Percentiles rank a stretch among this genome's conserved stretches.
Evolutionary conservation across 768 basidiomycete genomes (phyloP).

Genomic region (Agaricus sinodeliciosus): DNA sequence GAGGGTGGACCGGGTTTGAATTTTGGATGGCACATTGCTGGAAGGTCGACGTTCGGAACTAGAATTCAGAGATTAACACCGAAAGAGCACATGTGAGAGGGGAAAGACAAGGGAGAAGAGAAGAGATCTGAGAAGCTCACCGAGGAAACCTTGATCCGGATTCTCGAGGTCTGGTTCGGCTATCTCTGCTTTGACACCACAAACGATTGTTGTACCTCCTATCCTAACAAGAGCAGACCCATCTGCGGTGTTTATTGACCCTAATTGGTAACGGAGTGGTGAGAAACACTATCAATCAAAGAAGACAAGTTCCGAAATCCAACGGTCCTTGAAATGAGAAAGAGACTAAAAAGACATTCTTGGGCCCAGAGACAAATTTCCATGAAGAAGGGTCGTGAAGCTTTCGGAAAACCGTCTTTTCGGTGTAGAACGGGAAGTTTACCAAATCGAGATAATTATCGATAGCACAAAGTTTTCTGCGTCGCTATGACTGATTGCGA

Average conservation of each 20-base stretch:
- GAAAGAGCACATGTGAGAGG: background rate
- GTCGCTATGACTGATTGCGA: too few species aligned
- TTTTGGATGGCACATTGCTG: slow-evolving; percentile 85
- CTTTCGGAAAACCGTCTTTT: too few species aligned
- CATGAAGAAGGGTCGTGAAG: too few species aligned
- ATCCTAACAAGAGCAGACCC: slow-evolving; percentile 88
- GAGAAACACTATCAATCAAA: background rate
- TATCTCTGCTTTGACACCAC: slow-evolving; percentile 94
- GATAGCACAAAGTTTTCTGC: too few species aligned
- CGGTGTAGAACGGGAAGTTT: too few species aligned
- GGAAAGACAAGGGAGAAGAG: background rate
- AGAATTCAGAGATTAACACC: background rate
- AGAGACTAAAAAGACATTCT: too few species aligned
- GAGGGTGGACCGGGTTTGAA: slow-evolving; percentile 95
- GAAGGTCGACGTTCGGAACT: slow-evolving; percentile 96
- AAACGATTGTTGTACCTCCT: slow-evolving; percentile 92
- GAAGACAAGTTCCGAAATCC: background rate
- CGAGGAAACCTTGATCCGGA: slow-evolving; percentile 75
- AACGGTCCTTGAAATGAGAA: background rate
- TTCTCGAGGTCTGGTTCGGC: slow-evolving; percentile 81
- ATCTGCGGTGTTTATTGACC: slow-evolving; percentile 90
- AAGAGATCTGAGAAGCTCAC: slow-evolving; percentile 34
- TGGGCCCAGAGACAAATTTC: too few species aligned
- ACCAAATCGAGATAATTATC: too few species aligned
- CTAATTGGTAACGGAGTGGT: slow-evolving; percentile 29